Percentiles rank a stretch among this genome's conserved stretches.
These are phyloP conservation scores for Schizophyllum amplum DNA, from an alignment of 1,284 basidiomycete species.

Conservation along the genomic window DNA sequence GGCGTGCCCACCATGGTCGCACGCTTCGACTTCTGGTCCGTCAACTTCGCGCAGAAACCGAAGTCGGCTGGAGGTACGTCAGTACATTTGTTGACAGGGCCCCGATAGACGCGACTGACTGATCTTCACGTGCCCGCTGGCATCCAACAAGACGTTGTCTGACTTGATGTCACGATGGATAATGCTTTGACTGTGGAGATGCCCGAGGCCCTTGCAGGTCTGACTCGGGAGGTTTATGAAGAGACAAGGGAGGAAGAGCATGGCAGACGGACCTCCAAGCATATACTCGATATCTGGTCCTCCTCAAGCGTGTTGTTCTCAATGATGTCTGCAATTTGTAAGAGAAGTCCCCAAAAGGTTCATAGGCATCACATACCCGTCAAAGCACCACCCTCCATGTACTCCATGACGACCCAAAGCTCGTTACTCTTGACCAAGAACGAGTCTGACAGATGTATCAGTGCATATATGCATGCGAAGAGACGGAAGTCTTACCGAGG, in stretches of 20 bases:
- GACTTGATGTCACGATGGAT: conserved; percentile 99
- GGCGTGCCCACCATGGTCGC: conserved; percentile 99
- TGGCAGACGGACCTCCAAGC: conserved; percentile 64
- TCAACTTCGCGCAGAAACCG: conserved; percentile 96
- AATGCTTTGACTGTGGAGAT: conserved; percentile 90
- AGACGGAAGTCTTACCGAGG: conserved; percentile 32
- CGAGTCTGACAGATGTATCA: conserved; percentile 33
- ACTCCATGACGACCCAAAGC: conserved; percentile 99
- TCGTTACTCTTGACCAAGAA: conserved; percentile 89
- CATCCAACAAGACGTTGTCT: conserved; percentile 92
- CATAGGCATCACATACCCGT: too few species aligned
- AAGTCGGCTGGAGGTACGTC: conserved; percentile 73
- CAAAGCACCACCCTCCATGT: conserved; percentile 97
- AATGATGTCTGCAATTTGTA: too few species aligned
- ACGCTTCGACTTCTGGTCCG: conserved; percentile 96
- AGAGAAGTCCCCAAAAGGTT: too few species aligned
- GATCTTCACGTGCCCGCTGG: conserved; percentile 92
- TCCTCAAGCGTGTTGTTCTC: conserved; percentile 96
- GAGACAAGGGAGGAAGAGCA: neutral
- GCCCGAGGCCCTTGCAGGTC: conserved; percentile 94
- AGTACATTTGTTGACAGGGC: neutral
- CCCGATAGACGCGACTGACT: conserved; percentile 47
- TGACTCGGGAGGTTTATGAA: conserved; percentile 22
- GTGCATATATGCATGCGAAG: too few species aligned
- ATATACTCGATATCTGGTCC: conserved; percentile 94